Evolutionary conservation across 441 rosid species (phyloP), one percentile per base, ranked within the genome.

Genomic region (Daphne laureola): DNA sequence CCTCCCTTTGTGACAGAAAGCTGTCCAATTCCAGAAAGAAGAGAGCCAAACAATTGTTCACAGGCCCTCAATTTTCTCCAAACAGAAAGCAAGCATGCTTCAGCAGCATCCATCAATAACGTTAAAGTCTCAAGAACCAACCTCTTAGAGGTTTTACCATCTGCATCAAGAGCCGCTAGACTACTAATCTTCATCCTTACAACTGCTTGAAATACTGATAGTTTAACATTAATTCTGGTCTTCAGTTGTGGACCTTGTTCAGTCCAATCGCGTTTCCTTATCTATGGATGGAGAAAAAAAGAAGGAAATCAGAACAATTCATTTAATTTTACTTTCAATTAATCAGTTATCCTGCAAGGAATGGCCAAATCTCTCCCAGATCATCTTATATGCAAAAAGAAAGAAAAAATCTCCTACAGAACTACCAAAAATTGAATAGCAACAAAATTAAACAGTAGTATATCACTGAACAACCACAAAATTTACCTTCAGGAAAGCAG

Each of bases 11-110:
- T 77, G 54, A 81, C 86, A 54, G 97, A 90, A 75, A 94, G 81
- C 68, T 82, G 82, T 1, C 90, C 81, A 77, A 83, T 80, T 53
- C 96, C 99, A 47, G 76, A 67, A 59, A 94, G 95, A 65, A 94
- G 75, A 55, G 95, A 75, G 49, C 75, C 76, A 45, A 90, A 90
- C 15, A 94, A 77, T 78, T 90, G 94, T 76, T 94, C 95, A 46
- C 99, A 90, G 55, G 66, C 73, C 75, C 85, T 87, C 73, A 90
- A 73, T 77, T 90, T 90, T 54, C 95, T 77, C 99, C 99, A 94
- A 51, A 85, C 94, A 42, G 96, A 90, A 16, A 86, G 72, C 67
- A 90, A 68, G 70, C 99, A 94, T 12, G 90, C 80, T 63, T 87
- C 96, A 54, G 99, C 97, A 54, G 97, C 96, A 65, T 87, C 96